Percentiles rank a stretch among this genome's conserved stretches.
Evolutionary conservation across 805 yeast genomes (phyloP).

Genomic region (Saccharomycopsis amapae): DNA sequence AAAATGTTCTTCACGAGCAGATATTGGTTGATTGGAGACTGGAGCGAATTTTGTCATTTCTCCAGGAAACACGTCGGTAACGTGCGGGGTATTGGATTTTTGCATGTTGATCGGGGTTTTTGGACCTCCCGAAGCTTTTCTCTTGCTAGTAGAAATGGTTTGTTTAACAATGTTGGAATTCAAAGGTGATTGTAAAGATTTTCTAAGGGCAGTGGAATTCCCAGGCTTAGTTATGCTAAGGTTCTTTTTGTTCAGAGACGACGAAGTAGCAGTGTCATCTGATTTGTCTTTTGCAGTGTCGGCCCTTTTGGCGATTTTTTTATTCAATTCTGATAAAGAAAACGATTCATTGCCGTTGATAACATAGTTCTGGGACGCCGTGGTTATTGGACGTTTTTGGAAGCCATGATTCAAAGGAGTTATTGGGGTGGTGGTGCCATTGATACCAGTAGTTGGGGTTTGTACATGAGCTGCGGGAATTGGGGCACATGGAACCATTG

Average conservation of each 20-base stretch:
- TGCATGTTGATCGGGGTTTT: slow-evolving; percentile 20
- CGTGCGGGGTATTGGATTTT: slow-evolving; percentile 27
- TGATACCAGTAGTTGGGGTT: slow-evolving; percentile 4
- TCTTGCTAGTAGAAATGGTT: slow-evolving; percentile 13
- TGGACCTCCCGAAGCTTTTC: slow-evolving; percentile 17
- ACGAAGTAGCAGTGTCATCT: too few relatives aligned
- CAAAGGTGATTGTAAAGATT: slow-evolving; percentile 18
- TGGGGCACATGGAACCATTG: slow-evolving; percentile 12
- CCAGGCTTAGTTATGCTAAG: slow-evolving; percentile 1
- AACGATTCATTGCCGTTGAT: slow-evolving; percentile 13
- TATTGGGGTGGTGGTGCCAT: slow-evolving; percentile 10
- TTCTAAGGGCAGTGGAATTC: slow-evolving; percentile 2
- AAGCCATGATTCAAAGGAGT: slow-evolving; percentile 20
- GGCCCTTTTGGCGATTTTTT: slow-evolving; percentile 2
- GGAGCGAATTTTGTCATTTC: slow-evolving; percentile 43
- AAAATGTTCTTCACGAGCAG: slow-evolving; percentile 40
- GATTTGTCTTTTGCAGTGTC: not conserved
- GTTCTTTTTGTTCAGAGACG: slow-evolving; percentile 7
- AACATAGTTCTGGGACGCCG: slow-evolving; percentile 18
- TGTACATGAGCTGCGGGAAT: slow-evolving; percentile 1
- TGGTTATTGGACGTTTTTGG: slow-evolving; percentile 9
- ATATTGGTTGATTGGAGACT: slow-evolving; percentile 42
- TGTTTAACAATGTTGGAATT: slow-evolving; percentile 18
- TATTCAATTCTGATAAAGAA: slow-evolving; percentile 6
- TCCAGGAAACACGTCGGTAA: slow-evolving; percentile 44